Percentiles rank a stretch among this genome's conserved stretches.
Conservation (phyloP, 768 basidiomycete species). For the Clitopilus hobsonii region DNA sequence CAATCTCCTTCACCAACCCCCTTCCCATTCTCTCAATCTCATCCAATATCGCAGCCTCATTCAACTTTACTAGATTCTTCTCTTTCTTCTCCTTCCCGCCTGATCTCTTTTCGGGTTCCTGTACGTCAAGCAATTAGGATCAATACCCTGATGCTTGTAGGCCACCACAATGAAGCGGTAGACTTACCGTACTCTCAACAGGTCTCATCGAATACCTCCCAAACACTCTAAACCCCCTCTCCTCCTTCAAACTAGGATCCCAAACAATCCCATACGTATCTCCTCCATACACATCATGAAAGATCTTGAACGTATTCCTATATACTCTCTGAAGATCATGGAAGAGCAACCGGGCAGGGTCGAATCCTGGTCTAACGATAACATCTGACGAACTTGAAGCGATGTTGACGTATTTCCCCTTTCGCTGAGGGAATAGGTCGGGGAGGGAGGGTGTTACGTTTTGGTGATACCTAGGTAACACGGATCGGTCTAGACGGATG, state of each 20-base stretch:
- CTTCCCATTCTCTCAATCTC: slow-evolving; percentile 77
- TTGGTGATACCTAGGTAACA: slow-evolving; percentile 73
- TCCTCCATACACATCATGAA: slow-evolving; percentile 82
- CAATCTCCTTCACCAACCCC: slow-evolving; percentile 56
- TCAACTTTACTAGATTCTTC: slow-evolving; percentile 60
- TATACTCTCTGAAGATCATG: slow-evolving; percentile 73
- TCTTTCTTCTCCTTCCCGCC: too few species aligned
- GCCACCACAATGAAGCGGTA: too few species aligned
- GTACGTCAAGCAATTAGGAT: slow-evolving; percentile 2
- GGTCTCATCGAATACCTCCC: slow-evolving; percentile 78
- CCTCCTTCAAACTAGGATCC: slow-evolving; percentile 65
- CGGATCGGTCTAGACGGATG: slow-evolving; percentile 61
- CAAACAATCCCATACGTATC: slow-evolving; percentile 78
- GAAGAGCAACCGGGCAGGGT: slow-evolving; percentile 67
- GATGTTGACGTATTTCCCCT: slow-evolving; percentile 44
- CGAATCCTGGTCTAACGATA: slow-evolving; percentile 62
- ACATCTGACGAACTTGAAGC: slow-evolving; percentile 20
- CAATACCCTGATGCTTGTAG: background rate
- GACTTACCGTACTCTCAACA: too few species aligned
- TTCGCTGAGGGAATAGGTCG: slow-evolving; percentile 39
- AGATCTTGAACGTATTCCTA: slow-evolving; percentile 73
- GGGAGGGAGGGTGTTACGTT: slow-evolving; percentile 49
- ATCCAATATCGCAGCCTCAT: slow-evolving; percentile 58
- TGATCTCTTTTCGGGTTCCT: slow-evolving; percentile 41
- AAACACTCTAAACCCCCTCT: slow-evolving; percentile 73